These are phyloP conservation scores for Ganoderma leucocontextum DNA, from an alignment of 1,284 basidiomycete genomes.

Conservation along the genomic window DNA sequence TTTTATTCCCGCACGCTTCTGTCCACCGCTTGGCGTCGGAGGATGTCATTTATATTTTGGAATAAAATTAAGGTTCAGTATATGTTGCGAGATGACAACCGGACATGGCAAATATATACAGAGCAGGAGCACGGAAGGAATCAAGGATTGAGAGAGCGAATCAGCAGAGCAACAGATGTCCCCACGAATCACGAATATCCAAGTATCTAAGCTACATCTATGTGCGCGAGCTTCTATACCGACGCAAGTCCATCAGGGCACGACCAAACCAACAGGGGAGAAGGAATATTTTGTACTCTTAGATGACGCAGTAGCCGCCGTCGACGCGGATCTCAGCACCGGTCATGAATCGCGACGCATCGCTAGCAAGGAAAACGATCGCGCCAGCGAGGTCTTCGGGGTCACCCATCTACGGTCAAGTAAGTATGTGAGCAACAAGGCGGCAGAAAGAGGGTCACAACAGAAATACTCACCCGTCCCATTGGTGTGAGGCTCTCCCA, in stretches of 20 bases:
- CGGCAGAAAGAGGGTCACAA: background rate
- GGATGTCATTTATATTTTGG: conserved; percentile 23
- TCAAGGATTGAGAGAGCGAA: conserved; percentile 16
- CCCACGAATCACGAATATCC: conserved; percentile 30
- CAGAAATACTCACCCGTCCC: conserved; percentile 66
- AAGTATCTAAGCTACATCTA: conserved; percentile 31
- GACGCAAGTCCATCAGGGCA: conserved; percentile 22
- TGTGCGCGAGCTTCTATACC: conserved; percentile 21
- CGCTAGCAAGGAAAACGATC: conserved; percentile 85
- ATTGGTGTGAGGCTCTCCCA: conserved; percentile 94
- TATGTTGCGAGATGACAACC: conserved; percentile 10
- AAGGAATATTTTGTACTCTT: conserved; percentile 36
- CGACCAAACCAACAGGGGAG: conserved; percentile 10
- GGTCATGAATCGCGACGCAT: conserved; percentile 88
- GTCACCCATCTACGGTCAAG: conserved; percentile 27
- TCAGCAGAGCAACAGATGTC: conserved; percentile 32
- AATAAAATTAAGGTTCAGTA: conserved; percentile 31
- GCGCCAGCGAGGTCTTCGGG: conserved; percentile 64
- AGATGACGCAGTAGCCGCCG: conserved; percentile 83
- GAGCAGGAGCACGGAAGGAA: conserved; percentile 2
- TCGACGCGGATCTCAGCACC: conserved; percentile 87
- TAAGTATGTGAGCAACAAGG: background rate
- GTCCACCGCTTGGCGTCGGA: background rate
- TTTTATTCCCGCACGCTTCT: no score
- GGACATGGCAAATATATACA: conserved; percentile 7